These are phyloP conservation scores for Veloboletus limbatus DNA, from an alignment of 1,284 basidiomycete genomes.

Conservation along the genomic window DNA sequence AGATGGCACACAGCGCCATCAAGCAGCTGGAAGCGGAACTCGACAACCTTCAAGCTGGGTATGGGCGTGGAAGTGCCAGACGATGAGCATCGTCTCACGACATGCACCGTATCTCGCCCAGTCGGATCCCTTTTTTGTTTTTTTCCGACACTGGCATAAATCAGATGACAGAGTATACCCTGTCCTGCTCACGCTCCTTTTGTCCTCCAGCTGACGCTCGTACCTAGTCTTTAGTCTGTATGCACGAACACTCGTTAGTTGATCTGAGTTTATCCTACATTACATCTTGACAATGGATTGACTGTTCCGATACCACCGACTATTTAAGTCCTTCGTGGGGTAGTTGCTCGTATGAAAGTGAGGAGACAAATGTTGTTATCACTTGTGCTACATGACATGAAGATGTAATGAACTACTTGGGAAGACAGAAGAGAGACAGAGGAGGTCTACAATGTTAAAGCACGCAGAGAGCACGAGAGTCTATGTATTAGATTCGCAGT, in stretches of 20 bases:
- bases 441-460: no score
- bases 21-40: conserved; percentile 88
- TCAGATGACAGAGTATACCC: conserved; percentile 31
- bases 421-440: no score
- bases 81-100: conserved; percentile 44
- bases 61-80: conserved; percentile 72
- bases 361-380: no score
- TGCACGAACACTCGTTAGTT: conserved; percentile 23
- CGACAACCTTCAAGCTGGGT: conserved; percentile 85
- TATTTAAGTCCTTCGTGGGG: no score
- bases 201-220: conserved; percentile 6
- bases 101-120: neutral
- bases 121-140: conserved; percentile 2
- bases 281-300: conserved; percentile 14
- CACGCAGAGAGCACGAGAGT: no score
- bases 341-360: no score
- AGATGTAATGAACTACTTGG: no score
- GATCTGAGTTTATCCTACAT: conserved; percentile 10
- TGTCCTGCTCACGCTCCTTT: conserved; percentile 17
- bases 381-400: no score
- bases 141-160: conserved; percentile 7
- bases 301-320: no score
- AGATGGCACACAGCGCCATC: conserved; percentile 89
- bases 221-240: conserved; percentile 4
- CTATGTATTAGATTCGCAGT: no score